Percentiles rank a stretch among this genome's conserved stretches.
phyloP scores from a whole-genome alignment of 2,329 filamentous ascomycete species.

The Ceratocystis papillata region DNA sequence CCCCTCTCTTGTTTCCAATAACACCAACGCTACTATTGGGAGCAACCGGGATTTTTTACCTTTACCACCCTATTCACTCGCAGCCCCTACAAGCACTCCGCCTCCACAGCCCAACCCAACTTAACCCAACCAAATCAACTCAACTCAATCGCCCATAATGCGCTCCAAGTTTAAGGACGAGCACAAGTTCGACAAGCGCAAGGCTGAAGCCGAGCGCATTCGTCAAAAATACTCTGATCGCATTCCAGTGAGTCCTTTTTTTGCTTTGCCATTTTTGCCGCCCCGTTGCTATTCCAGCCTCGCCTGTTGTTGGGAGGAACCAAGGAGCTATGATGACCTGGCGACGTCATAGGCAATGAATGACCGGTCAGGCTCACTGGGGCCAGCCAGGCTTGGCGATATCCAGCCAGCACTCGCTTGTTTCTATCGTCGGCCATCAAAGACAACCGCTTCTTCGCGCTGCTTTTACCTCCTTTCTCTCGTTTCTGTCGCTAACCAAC shows the following conservation, averaged over 20 bases:
- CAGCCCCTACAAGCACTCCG: background rate
- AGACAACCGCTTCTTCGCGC: background rate
- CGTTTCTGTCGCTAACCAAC: background rate
- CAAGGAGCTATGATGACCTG: slow-evolving; percentile 12
- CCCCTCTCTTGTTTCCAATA: background rate
- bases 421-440: too few species aligned
- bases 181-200: slow-evolving; percentile 99
- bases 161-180: slow-evolving; percentile 99
- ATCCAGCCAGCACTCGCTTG: too few species aligned
- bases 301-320: background rate
- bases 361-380: too few species aligned
- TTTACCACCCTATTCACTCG: background rate
- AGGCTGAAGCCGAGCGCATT: slow-evolving; percentile 98
- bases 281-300: too few species aligned
- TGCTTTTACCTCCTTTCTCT: background rate
- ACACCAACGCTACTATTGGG: background rate
- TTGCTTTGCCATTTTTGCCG: slow-evolving; percentile 17
- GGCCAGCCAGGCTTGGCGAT: too few species aligned
- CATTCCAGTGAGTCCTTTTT: slow-evolving; percentile 67
- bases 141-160: slow-evolving; percentile 48
- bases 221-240: slow-evolving; percentile 98
- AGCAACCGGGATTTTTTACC: slow-evolving; percentile 1
- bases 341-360: slow-evolving; percentile 12
- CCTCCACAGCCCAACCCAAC: background rate
- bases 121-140: background rate